phyloP scores from a whole-genome alignment of 2,329 filamentous ascomycete genomes.

The Arthrobotrys sphaeroides region DNA sequence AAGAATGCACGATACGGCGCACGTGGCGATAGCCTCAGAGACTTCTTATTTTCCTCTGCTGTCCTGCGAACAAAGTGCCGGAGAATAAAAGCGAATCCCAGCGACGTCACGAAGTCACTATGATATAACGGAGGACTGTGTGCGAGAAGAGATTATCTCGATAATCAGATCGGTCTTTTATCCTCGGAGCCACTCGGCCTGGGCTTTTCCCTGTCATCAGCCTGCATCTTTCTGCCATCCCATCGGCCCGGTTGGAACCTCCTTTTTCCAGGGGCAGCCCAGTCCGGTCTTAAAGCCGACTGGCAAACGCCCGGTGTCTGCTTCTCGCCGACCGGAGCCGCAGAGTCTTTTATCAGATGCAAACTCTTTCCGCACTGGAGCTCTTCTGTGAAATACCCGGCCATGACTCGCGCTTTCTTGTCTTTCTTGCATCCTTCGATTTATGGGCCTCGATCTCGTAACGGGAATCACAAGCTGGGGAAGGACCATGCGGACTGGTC shows the following conservation, averaged over 20 bases:
- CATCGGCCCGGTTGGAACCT: constrained; percentile 18
- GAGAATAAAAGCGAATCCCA: background rate
- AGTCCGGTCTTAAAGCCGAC: constrained; percentile 38
- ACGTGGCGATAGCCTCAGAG: background rate
- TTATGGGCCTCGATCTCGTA: background rate
- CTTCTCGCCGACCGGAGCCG: constrained; percentile 30
- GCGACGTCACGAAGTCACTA: constrained; percentile 6
- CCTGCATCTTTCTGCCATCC: constrained; percentile 21
- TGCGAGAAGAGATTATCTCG: constrained; percentile 27
- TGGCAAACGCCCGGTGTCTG: constrained; percentile 4
- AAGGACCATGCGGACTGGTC: background rate
- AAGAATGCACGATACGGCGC: background rate
- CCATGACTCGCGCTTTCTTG: constrained; percentile 17
- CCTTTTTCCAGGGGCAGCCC: constrained; percentile 3
- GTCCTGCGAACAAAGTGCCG: background rate
- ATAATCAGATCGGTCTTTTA: constrained; percentile 41
- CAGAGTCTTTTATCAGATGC: constrained; percentile 8
- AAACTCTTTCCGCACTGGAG: background rate
- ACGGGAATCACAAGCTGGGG: constrained; percentile 21
- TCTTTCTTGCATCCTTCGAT: background rate
- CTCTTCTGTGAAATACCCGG: constrained; percentile 20
- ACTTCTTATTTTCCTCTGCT: background rate
- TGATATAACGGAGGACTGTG: background rate
- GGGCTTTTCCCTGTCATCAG: constrained; percentile 24
- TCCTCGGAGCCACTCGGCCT: constrained; percentile 37